Evolutionary conservation across 805 yeast genomes (phyloP).

Genomic region (Maudiozyma turicensis): DNA sequence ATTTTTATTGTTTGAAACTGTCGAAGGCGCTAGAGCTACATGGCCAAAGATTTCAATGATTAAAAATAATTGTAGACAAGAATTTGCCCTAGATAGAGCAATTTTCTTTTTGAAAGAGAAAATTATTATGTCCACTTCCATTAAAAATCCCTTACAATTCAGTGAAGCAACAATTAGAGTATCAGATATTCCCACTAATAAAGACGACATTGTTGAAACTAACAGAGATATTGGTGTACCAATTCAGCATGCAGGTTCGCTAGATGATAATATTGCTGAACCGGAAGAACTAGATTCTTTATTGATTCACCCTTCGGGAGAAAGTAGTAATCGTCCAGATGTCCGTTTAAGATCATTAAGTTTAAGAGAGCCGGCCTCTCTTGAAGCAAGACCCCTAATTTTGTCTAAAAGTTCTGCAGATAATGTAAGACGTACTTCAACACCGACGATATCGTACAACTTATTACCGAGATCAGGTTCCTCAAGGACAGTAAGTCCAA

Average conservation of each 20-base stretch:
- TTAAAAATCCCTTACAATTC: conserved; percentile 25
- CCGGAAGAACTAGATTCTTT: conserved; percentile 15
- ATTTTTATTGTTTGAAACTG: conserved; percentile 50
- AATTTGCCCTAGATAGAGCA: conserved; percentile 74
- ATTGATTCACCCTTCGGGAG: conserved; percentile 5
- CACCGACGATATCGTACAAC: neutral
- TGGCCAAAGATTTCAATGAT: conserved; percentile 89
- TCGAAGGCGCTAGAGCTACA: conserved; percentile 82
- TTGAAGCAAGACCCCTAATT: neutral
- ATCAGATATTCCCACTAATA: conserved; percentile 3
- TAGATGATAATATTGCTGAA: conserved; percentile 21
- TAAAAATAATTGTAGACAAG: conserved; percentile 82
- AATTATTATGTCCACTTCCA: conserved; percentile 35
- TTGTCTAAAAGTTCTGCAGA: neutral
- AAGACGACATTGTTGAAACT: neutral
- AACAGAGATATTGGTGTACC: neutral
- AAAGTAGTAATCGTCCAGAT: neutral
- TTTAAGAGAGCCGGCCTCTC: conserved; percentile 2
- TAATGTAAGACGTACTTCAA: neutral
- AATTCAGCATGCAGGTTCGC: conserved; percentile 1
- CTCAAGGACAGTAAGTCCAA: neutral
- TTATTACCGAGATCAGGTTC: neutral
- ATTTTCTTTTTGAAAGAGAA: conserved; percentile 59
- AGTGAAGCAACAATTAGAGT: conserved; percentile 12
- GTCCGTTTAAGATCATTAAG: conserved; percentile 5